Percentiles rank a stretch among this genome's conserved stretches.
Evolutionary conservation across 2,329 filamentous ascomycete genomes (phyloP).

Genomic region (Penicillium sp.): DNA sequence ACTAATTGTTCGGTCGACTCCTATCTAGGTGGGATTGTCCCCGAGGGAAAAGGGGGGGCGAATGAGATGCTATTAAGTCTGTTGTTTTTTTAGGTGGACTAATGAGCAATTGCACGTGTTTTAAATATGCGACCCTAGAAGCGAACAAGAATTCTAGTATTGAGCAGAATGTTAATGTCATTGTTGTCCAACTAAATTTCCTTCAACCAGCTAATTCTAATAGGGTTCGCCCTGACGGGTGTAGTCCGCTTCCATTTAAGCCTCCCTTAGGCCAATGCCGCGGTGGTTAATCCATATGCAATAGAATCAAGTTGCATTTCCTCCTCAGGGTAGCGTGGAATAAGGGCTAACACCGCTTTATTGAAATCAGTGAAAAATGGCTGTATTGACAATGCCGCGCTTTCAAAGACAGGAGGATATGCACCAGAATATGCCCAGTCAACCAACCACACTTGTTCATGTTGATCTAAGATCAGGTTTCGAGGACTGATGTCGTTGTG

Average conservation of each 20-base stretch:
- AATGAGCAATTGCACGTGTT: no score
- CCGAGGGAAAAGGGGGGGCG: no score
- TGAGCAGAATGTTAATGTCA: no score
- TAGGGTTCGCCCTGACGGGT: no score
- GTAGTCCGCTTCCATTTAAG: slow-evolving; percentile 5
- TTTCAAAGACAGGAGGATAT: slow-evolving; percentile 25
- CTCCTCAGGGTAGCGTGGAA: slow-evolving; percentile 19
- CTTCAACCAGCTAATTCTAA: no score
- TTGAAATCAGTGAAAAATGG: slow-evolving; percentile 21
- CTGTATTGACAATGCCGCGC: slow-evolving; percentile 15
- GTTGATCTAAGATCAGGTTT: slow-evolving; percentile 18
- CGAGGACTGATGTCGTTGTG: slow-evolving; percentile 24
- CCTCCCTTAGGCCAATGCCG: slow-evolving; percentile 16
- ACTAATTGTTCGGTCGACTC: no score
- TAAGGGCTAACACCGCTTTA: slow-evolving; percentile 15
- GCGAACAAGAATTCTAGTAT: no score
- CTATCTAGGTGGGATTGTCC: no score
- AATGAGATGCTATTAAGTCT: no score
- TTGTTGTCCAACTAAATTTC: no score
- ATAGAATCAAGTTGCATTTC: slow-evolving; percentile 20
- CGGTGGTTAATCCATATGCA: slow-evolving; percentile 18
- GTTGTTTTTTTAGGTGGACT: no score
- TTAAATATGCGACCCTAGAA: no score
- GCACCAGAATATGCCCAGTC: slow-evolving; percentile 24
- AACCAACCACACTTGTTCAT: slow-evolving; percentile 15